Evolutionary conservation across 148 eudicot genomes (phyloP).

Genomic region (Hydrangea macrophylla): DNA sequence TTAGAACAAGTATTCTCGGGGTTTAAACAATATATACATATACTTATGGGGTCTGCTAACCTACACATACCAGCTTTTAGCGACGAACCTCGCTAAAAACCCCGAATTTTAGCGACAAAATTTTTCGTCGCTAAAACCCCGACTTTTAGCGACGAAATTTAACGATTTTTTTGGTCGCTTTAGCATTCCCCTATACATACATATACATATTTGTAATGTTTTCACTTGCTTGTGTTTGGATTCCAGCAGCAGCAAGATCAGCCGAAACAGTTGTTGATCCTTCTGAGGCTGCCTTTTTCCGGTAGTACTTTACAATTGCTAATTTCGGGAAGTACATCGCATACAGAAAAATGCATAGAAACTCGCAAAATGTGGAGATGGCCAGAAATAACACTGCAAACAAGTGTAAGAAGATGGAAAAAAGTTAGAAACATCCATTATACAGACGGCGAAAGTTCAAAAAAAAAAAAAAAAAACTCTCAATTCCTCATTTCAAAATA

Average conservation of each 20-base stretch:
- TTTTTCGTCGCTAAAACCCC: too few species aligned
- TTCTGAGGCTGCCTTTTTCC: constrained; percentile 34
- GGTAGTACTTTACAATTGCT: constrained; percentile 33
- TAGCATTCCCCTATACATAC: too few species aligned
- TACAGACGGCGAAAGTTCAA: neutral
- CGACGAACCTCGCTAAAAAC: too few species aligned
- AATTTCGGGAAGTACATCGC: constrained; percentile 28
- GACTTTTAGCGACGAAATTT: too few species aligned
- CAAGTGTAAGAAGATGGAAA: neutral
- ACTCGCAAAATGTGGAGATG: constrained; percentile 29
- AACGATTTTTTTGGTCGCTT: too few species aligned
- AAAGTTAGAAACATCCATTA: neutral
- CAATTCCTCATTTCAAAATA: too few species aligned
- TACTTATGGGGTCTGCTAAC: too few species aligned
- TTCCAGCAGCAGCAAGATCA: constrained; percentile 36
- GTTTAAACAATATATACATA: too few species aligned
- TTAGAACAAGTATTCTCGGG: neutral
- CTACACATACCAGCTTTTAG: too few species aligned
- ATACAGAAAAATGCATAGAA: constrained; percentile 31
- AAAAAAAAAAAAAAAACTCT: neutral
- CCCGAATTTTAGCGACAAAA: too few species aligned
- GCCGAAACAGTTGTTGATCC: constrained; percentile 38
- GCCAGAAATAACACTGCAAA: constrained; percentile 32
- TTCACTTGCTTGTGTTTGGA: constrained; percentile 19
- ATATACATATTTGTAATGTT: neutral